Conservation (phyloP, 305 asterid species). For the Nicotiana rustica region DNA sequence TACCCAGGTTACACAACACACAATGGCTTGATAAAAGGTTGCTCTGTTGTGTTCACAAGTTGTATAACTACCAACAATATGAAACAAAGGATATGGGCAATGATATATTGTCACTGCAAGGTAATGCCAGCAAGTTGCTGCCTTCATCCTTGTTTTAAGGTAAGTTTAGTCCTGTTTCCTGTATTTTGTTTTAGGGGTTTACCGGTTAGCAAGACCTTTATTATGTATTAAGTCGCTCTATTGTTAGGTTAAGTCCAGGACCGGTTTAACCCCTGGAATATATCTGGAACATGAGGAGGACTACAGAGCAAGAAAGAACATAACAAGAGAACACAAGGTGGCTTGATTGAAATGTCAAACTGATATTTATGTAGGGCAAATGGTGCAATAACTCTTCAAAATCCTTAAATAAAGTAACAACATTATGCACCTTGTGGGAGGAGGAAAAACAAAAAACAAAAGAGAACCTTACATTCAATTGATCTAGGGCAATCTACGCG, state of each 20-base stretch:
- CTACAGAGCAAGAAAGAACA: neutral
- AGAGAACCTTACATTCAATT: neutral
- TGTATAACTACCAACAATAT: neutral
- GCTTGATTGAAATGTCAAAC: slow-evolving; percentile 9
- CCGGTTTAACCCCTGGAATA: neutral
- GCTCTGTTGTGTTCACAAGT: slow-evolving; percentile 8
- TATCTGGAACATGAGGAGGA: slow-evolving; percentile 6
- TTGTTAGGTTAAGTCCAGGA: neutral
- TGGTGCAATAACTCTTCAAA: neutral
- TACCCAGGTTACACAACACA: neutral
- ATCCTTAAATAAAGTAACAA: neutral
- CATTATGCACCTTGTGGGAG: neutral
- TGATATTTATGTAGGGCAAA: neutral
- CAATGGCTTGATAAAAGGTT: neutral
- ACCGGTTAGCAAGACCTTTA: slow-evolving; percentile 21
- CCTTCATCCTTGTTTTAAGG: too few relatives aligned
- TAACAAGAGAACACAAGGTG: neutral
- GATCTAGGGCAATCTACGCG: slow-evolving; percentile 26
- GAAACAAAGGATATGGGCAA: slow-evolving; percentile 18
- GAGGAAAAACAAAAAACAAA: neutral
- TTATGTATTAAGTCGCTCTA: neutral
- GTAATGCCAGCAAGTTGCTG: neutral
- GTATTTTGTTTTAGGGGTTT: neutral
- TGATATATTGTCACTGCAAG: neutral
- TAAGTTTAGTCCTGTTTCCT: neutral